These are phyloP conservation scores for Saccharomycopsis crataegensis DNA, from an alignment of 1,139 yeast genomes.

Conservation along the genomic window DNA sequence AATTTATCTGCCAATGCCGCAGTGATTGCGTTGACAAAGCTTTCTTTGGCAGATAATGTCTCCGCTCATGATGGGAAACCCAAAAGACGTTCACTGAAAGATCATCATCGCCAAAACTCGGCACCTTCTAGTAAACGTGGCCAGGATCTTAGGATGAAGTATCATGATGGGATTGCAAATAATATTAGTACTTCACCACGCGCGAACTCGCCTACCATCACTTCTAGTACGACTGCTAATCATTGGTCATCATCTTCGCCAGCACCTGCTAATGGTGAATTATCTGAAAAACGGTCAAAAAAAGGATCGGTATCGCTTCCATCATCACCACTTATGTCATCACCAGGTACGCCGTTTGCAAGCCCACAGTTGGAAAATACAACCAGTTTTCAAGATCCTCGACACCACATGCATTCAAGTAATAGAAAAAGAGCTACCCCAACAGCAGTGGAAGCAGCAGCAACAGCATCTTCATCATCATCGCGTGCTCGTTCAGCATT, in stretches of 20 bases:
- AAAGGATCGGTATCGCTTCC: conserved; percentile 10
- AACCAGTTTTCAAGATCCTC: neutral
- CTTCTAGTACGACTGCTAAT: no score
- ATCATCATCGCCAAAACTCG: conserved; percentile 9
- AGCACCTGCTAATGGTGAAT: neutral
- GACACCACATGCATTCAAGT: neutral
- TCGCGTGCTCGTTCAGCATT: neutral
- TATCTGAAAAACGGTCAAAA: neutral
- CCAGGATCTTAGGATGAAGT: conserved; percentile 13
- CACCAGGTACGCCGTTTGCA: neutral
- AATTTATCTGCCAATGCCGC: conserved; percentile 25
- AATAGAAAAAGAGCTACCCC: neutral
- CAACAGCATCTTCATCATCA: neutral
- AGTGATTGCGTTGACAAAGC: conserved; percentile 26
- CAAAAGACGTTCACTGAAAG: conserved; percentile 11
- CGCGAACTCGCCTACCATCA: no score
- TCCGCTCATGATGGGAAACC: conserved; percentile 5
- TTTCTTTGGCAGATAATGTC: conserved; percentile 21
- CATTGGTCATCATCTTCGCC: no score
- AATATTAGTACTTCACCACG: no score
- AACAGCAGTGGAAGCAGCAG: neutral
- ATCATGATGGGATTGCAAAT: conserved; percentile 4
- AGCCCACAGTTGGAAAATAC: neutral
- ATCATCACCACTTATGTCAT: conserved; percentile 1
- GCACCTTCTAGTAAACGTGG: conserved; percentile 1